Evolutionary conservation across 2,329 filamentous ascomycete genomes (phyloP).

Genomic region (Colletotrichum sp.): DNA sequence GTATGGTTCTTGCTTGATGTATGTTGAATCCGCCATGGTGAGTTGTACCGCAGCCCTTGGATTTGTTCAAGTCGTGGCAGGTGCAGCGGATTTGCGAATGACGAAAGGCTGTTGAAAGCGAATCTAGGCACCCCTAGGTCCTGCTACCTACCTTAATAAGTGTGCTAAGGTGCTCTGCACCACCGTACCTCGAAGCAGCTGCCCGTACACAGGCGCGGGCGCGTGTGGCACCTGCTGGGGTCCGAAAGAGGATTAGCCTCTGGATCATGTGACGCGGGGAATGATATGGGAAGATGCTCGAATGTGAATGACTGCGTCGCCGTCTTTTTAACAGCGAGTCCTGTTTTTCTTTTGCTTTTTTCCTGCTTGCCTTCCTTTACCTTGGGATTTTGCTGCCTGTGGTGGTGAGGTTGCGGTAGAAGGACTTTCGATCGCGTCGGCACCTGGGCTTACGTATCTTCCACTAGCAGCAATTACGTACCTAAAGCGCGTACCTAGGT

Average conservation of each 20-base stretch:
- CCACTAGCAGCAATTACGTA: neutral
- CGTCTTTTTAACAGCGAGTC: neutral
- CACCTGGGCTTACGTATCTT: neutral
- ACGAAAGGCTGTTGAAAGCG: neutral
- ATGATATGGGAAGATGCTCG: neutral
- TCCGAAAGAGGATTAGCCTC: neutral
- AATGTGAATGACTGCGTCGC: neutral
- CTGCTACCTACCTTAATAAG: neutral
- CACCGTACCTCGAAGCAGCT: neutral
- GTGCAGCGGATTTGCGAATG: neutral
- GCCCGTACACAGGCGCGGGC: neutral
- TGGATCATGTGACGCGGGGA: neutral
- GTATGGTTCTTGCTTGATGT: conserved; percentile 33
- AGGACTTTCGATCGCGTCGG: neutral
- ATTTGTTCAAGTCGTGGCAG: neutral
- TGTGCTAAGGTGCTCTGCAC: neutral
- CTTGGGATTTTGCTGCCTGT: neutral
- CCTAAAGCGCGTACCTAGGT: neutral
- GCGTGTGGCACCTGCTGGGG: neutral
- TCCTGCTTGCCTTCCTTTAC: neutral
- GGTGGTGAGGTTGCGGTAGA: neutral
- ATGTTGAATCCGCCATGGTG: conserved; percentile 18
- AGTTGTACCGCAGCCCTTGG: neutral
- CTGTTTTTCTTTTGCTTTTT: neutral
- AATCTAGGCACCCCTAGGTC: neutral